phyloP scores from a whole-genome alignment of 352 stramenopile genomes.

The Phytophthora palmivora region DNA sequence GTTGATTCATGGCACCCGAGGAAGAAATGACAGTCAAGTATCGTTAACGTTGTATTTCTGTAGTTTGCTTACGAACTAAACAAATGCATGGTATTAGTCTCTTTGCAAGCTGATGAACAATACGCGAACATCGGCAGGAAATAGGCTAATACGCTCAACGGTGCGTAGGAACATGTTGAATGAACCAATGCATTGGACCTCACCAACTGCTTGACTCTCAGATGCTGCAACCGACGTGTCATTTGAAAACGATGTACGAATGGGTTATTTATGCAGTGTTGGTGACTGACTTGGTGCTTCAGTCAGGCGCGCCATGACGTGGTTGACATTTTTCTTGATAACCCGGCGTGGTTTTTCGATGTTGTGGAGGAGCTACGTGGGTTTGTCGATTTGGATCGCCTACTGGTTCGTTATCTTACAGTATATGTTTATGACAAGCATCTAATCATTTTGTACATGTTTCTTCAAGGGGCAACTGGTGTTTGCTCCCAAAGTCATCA shows the following conservation, averaged over 20 bases:
- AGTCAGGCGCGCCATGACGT: slow-evolving; percentile 78
- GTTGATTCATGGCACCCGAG: slow-evolving; percentile 64
- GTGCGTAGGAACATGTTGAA: slow-evolving; percentile 27
- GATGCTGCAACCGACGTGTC: slow-evolving; percentile 81
- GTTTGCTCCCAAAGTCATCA: slow-evolving; percentile 80
- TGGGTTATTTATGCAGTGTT: neutral
- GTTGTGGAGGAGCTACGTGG: slow-evolving; percentile 73
- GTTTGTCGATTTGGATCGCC: slow-evolving; percentile 76
- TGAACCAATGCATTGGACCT: neutral
- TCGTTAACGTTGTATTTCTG: neutral
- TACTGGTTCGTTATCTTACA: slow-evolving; percentile 53
- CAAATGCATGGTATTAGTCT: slow-evolving; percentile 46
- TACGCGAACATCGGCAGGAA: slow-evolving; percentile 78
- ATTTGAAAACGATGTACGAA: slow-evolving; percentile 83
- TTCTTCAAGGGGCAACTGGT: slow-evolving; percentile 71
- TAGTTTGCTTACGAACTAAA: neutral
- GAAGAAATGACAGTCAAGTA: slow-evolving; percentile 67
- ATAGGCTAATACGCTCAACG: slow-evolving; percentile 78
- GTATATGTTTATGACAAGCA: neutral
- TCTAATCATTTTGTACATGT: slow-evolving; percentile 1
- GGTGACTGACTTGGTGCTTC: neutral
- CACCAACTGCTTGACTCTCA: slow-evolving; percentile 30
- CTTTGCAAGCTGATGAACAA: slow-evolving; percentile 82
- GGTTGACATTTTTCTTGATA: slow-evolving; percentile 75
- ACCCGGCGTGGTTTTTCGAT: slow-evolving; percentile 87